Conservation (phyloP, 305 asterid species). For the Fraxinus sp. region DNA sequence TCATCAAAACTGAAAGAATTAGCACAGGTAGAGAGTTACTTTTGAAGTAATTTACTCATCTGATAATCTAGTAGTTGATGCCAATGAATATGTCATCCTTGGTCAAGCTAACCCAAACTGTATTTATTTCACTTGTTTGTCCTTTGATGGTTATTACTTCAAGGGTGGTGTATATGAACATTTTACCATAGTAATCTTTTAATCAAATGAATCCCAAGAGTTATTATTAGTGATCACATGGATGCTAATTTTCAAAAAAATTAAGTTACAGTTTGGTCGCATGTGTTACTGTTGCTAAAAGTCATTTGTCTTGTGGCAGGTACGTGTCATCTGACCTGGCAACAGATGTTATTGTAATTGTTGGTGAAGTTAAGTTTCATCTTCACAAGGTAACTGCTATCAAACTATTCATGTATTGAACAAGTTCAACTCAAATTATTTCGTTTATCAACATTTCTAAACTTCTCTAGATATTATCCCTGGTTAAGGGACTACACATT, state of each 20-base stretch:
- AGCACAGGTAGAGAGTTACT: background rate
- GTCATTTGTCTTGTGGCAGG: conserved; percentile 43
- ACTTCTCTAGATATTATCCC: background rate
- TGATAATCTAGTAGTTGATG: background rate
- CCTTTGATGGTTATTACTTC: background rate
- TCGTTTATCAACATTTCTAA: background rate
- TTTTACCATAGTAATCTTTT: background rate
- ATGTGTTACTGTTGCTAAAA: background rate
- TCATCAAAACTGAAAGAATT: background rate
- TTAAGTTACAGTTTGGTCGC: background rate
- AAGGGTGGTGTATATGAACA: background rate
- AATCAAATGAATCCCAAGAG: background rate
- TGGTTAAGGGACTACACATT: background rate
- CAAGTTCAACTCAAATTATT: background rate
- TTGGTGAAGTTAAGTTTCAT: conserved; percentile 65
- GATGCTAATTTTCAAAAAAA: background rate
- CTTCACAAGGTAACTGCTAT: conserved; percentile 77
- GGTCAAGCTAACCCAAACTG: background rate
- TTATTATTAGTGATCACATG: background rate
- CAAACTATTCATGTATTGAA: background rate
- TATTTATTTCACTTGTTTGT: background rate
- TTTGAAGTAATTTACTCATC: background rate
- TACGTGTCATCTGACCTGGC: conserved; percentile 67
- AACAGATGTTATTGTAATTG: conserved; percentile 57
- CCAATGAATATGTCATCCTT: background rate